Conservation (phyloP, 352 stramenopile species). For the Phytophthora nicotianae region DNA sequence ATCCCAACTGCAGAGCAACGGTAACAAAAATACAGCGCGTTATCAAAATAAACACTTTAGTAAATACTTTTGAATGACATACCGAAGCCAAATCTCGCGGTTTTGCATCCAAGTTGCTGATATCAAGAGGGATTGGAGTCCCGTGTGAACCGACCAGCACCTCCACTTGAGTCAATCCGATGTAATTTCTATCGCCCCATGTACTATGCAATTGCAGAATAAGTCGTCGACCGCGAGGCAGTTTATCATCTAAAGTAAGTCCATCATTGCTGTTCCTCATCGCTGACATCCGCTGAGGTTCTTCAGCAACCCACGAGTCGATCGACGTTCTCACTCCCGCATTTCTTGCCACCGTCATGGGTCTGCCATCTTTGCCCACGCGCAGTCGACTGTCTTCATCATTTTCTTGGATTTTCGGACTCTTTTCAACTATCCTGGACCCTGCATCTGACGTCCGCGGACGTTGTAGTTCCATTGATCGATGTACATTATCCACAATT, state of each 20-base stretch:
- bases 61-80: too few species aligned
- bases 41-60: neutral
- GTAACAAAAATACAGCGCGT: too few species aligned
- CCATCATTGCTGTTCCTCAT: conserved; percentile 22
- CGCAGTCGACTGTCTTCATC: neutral
- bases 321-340: conserved; percentile 42
- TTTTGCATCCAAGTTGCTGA: conserved; percentile 55
- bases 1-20: conserved; percentile 55
- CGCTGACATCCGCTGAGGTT: conserved; percentile 44
- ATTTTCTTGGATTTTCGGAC: conserved; percentile 25
- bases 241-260: conserved; percentile 9
- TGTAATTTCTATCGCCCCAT: conserved; percentile 85
- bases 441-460: conserved; percentile 62
- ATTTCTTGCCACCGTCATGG: conserved; percentile 49
- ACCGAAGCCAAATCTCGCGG: conserved; percentile 78
- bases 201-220: conserved; percentile 63
- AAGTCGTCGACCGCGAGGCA: conserved; percentile 56
- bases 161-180: conserved; percentile 82
- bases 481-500: conserved; percentile 42
- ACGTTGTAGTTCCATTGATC: conserved; percentile 51
- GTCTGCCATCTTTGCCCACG: conserved; percentile 34
- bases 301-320: conserved; percentile 50
- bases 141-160: conserved; percentile 60
- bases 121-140: conserved; percentile 44
- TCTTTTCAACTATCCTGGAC: conserved; percentile 18